These are phyloP conservation scores for Aschersonia sp. DNA, from an alignment of 2,329 filamentous ascomycete genomes.

Conservation along the genomic window DNA sequence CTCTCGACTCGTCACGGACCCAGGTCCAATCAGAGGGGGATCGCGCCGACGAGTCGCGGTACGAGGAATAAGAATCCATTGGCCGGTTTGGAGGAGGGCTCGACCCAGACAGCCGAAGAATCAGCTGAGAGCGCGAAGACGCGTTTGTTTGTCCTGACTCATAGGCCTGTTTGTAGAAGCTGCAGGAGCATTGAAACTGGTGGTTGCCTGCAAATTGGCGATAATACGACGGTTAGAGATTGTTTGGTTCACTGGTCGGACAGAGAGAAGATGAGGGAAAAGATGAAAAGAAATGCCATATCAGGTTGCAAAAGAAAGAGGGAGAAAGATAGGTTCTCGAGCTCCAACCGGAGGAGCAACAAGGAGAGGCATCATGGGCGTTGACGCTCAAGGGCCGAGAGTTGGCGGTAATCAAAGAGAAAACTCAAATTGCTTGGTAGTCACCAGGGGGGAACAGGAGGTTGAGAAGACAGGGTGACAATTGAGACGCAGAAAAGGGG, in stretches of 20 bases:
- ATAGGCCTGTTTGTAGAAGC: slow-evolving; percentile 3
- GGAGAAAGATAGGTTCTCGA: slow-evolving; percentile 4
- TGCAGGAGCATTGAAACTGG: slow-evolving; percentile 8
- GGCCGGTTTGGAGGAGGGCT: not conserved
- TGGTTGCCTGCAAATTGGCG: slow-evolving; percentile 31
- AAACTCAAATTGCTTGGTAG: not conserved
- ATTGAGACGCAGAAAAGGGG: slow-evolving; percentile 3
- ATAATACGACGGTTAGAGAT: slow-evolving; percentile 42
- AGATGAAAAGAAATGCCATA: slow-evolving; percentile 12
- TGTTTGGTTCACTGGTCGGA: slow-evolving; percentile 23
- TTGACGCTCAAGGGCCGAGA: too few species aligned
- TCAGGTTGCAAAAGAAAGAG: slow-evolving; percentile 11
- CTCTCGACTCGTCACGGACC: slow-evolving; percentile 36
- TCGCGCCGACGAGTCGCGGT: slow-evolving; percentile 35
- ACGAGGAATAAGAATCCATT: slow-evolving; percentile 42
- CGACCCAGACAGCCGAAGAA: not conserved
- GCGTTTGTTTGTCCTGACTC: not conserved
- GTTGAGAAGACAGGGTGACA: slow-evolving; percentile 2
- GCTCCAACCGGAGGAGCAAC: slow-evolving; percentile 6
- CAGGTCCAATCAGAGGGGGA: slow-evolving; percentile 39
- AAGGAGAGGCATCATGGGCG: not conserved
- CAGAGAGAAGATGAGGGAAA: slow-evolving; percentile 1
- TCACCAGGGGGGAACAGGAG: not conserved
- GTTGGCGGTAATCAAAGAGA: not conserved
- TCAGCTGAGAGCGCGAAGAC: not conserved